phyloP scores from a whole-genome alignment of 2,329 filamentous ascomycete genomes.

The Pyrenophora tritici-repentis region DNA sequence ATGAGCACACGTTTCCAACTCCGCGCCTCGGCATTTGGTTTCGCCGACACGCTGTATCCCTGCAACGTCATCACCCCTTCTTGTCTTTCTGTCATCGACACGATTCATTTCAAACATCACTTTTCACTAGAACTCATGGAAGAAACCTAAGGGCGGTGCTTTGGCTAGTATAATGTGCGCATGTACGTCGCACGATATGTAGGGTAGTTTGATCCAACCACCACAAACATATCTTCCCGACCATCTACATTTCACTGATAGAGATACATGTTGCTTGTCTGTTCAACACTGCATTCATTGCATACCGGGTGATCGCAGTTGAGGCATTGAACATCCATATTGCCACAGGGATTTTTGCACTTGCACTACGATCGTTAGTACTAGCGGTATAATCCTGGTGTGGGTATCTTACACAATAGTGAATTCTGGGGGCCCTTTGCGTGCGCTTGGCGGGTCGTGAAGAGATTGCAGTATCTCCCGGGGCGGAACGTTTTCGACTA shows the following conservation, averaged over 20 bases:
- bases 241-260: not conserved
- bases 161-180: too few relatives aligned
- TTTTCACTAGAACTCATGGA: too few relatives aligned
- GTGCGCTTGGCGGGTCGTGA: not conserved
- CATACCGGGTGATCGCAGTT: slow-evolving; percentile 13
- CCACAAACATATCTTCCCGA: not conserved
- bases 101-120: too few relatives aligned
- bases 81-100: not conserved
- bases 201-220: too few relatives aligned
- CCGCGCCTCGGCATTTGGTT: slow-evolving; percentile 29
- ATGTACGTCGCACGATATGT: too few relatives aligned
- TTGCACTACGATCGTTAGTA: slow-evolving; percentile 13
- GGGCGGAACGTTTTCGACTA: not conserved
- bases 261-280: slow-evolving; percentile 1
- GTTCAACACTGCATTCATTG: not conserved
- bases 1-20: slow-evolving; percentile 36
- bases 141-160: too few relatives aligned
- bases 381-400: not conserved
- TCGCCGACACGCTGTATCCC: slow-evolving; percentile 20
- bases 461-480: not conserved
- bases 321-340: slow-evolving; percentile 7
- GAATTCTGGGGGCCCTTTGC: not conserved
- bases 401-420: slow-evolving; percentile 16
- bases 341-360: slow-evolving; percentile 1
- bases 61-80: slow-evolving; percentile 8